These are phyloP conservation scores for Fusarium dlaminii DNA, from an alignment of 2,329 filamentous ascomycete species.

Conservation along the genomic window DNA sequence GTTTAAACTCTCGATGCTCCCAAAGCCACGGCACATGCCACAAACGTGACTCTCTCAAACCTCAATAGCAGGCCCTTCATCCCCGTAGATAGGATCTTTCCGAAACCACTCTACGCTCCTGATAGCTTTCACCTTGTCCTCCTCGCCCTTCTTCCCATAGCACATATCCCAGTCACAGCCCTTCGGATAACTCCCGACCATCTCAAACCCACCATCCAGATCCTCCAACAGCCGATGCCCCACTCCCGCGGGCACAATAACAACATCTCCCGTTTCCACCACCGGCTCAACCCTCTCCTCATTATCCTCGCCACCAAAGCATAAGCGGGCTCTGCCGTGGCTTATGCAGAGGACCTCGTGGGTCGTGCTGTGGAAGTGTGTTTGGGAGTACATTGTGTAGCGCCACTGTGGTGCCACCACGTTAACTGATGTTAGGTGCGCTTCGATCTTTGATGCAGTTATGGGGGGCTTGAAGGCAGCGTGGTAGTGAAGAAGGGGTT, in stretches of 20 bases:
- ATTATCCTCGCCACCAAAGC: conserved; percentile 73
- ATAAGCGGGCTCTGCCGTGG: conserved; percentile 66
- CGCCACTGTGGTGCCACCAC: conserved; percentile 72
- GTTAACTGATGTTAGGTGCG: conserved; percentile 61
- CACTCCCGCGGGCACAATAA: conserved; percentile 73
- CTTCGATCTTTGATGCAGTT: conserved; percentile 62
- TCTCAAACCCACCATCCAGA: conserved; percentile 63
- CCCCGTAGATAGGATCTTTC: conserved; percentile 31
- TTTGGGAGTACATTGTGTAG: conserved; percentile 73
- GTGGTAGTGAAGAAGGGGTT: conserved; percentile 74
- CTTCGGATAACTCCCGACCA: conserved; percentile 73
- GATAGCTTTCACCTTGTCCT: conserved; percentile 21
- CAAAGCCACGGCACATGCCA: neutral
- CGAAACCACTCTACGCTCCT: conserved; percentile 19
- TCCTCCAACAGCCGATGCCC: conserved; percentile 71
- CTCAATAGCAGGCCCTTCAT: conserved; percentile 9
- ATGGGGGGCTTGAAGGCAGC: conserved; percentile 57
- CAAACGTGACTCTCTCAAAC: neutral
- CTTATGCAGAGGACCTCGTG: conserved; percentile 73
- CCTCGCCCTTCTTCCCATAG: conserved; percentile 65
- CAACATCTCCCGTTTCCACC: conserved; percentile 68
- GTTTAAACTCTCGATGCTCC: neutral
- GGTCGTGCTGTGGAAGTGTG: conserved; percentile 73
- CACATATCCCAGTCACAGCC: conserved; percentile 76
- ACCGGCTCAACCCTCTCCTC: conserved; percentile 63